Evolutionary conservation across 208 protist genomes (phyloP).

Genomic region (Crithidia bombi): DNA sequence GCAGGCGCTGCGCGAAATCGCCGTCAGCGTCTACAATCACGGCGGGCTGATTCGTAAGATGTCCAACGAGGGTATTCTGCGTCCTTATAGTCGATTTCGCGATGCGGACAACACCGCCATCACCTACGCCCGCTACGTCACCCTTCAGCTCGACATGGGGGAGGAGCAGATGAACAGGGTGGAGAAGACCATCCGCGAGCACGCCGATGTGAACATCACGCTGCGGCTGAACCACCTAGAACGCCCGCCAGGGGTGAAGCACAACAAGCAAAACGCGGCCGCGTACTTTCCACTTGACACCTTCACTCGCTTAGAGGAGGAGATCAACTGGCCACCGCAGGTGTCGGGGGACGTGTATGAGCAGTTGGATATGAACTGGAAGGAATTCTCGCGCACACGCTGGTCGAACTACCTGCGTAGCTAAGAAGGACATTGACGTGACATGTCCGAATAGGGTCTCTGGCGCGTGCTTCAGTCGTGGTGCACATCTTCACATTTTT

Average conservation of each 20-base stretch:
- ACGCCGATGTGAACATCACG: slow-evolving; percentile 81
- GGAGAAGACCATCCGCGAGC: slow-evolving; percentile 81
- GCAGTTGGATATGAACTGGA: slow-evolving; percentile 93
- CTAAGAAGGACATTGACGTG: slow-evolving; percentile 8
- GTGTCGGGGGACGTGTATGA: slow-evolving; percentile 85
- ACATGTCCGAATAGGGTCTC: neutral
- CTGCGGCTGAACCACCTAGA: slow-evolving; percentile 81
- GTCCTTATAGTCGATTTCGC: slow-evolving; percentile 84
- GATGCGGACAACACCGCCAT: slow-evolving; percentile 80
- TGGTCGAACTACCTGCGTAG: slow-evolving; percentile 90
- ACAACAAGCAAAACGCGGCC: slow-evolving; percentile 48
- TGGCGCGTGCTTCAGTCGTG: neutral
- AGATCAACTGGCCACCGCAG: slow-evolving; percentile 92
- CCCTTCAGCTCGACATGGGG: slow-evolving; percentile 83
- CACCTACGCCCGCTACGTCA: slow-evolving; percentile 87
- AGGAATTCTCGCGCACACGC: slow-evolving; percentile 91
- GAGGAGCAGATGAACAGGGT: slow-evolving; percentile 84
- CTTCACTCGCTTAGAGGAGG: slow-evolving; percentile 85
- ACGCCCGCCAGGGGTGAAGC: slow-evolving; percentile 67
- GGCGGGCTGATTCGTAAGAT: slow-evolving; percentile 84
- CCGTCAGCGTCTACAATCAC: slow-evolving; percentile 70
- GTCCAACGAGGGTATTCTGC: slow-evolving; percentile 88
- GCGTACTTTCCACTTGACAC: slow-evolving; percentile 86
- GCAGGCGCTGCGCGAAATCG: slow-evolving; percentile 84
- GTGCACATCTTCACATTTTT: slow-evolving; percentile 16